Conservation (phyloP, 176 grass and related monocot genomes). For the Pontederia paniculata region DNA sequence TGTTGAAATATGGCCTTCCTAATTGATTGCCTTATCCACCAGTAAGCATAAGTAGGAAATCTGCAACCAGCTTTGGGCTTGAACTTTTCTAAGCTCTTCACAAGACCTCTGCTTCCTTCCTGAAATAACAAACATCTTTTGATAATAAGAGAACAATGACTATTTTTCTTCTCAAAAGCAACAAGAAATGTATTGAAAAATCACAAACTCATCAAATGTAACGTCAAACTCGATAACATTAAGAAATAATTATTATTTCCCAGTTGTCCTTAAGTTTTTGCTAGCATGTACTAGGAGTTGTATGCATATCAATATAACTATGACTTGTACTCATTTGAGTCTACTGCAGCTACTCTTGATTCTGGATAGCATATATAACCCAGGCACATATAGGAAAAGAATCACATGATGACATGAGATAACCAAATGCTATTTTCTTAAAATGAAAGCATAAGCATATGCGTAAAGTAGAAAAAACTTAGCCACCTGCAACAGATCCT, state of each 20-base stretch:
- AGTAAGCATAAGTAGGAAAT: constrained; percentile 76
- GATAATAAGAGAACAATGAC: background rate
- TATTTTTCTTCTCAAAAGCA: background rate
- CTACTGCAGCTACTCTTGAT: no score
- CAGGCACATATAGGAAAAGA: no score
- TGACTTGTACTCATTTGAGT: no score
- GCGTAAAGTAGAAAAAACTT: background rate
- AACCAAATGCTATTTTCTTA: no score
- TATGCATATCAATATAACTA: no score
- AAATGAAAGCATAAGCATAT: background rate
- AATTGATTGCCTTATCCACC: constrained; percentile 80
- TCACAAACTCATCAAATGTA: background rate
- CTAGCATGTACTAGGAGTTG: no score
- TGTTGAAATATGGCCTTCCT: constrained; percentile 74
- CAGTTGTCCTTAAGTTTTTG: no score
- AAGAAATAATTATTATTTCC: no score
- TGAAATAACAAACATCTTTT: constrained; percentile 12
- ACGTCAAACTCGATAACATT: no score
- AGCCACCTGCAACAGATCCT: constrained; percentile 55
- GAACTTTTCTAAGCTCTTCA: constrained; percentile 89
- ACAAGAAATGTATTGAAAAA: background rate
- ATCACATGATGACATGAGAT: no score
- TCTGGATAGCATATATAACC: no score
- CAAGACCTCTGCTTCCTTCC: constrained; percentile 69
- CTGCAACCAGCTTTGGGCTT: constrained; percentile 65